Base-by-base conservation (phyloP, 2,329 filamentous ascomycete species). In the Beauveria pseudobassiana region DNA sequence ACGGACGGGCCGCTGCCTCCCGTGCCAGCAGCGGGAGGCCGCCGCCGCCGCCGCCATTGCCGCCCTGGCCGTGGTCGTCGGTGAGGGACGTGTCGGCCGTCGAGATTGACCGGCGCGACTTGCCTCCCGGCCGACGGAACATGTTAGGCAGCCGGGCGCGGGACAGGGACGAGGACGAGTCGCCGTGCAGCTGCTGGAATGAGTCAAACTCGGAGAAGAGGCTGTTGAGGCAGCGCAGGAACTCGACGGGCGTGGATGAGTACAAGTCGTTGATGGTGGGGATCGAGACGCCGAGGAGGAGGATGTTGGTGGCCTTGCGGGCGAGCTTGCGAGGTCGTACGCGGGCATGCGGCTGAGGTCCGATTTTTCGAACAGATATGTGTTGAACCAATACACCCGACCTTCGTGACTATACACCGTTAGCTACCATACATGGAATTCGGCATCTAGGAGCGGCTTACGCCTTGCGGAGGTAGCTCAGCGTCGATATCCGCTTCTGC, bases 311-410 rank as follows among this genome's bases (percentile, higher is more conserved):
- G 42, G 95, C 93, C 68, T 95, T 90, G 63, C 93, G 89, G 64
- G 91, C 88, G 54, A 97, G 85, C 71, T 93, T 95, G 65, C 89
- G 87, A 4, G 86, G 63, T 96, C 90, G 71, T 96, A 93, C 71
- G 91, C 96, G 51, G 93, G 87, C 78, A 97, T 88, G 70, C 88
- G 87, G 57, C 83, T 79, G 40, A 98, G 82, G 73, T 96, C 91
- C 34, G 84, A 75, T 69, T 91, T 89, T 66, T 92, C 90, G 75
- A 96, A 96, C 70, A 96, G 89, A 64, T 96, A 85, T 0, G 95
- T 97, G 76, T 97, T 97, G 80, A 98, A 97, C 93, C 95, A 98
- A 78, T 96, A 98, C 48, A 96, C 87, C 63, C 91, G 87, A 64
- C 93, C 93, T 76, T 97, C 92, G 72, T 99, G 93, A 30, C 91